A percentile compares a stretch with the other conserved stretches of the same genome.
Conservation (phyloP, 805 yeast species). For the Candida koratica region DNA sequence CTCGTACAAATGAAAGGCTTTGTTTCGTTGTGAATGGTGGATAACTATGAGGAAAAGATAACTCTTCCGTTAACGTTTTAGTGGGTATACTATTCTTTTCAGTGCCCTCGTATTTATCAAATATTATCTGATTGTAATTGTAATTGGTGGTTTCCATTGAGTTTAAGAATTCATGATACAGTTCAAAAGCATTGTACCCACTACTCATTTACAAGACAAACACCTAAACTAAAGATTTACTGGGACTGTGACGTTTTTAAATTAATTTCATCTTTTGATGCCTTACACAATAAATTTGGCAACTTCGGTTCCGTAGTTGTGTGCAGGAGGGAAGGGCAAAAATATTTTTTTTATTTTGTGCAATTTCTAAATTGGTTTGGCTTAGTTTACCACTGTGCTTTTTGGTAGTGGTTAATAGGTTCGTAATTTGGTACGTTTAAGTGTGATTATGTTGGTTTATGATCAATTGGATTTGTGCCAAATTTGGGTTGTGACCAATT, state of each 20-base stretch:
- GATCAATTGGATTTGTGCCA: too few species aligned
- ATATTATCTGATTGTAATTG: constrained; percentile 14
- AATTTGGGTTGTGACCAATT: too few species aligned
- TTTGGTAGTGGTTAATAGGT: too few species aligned
- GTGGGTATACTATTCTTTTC: constrained; percentile 3
- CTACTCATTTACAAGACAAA: constrained; percentile 1
- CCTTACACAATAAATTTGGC: constrained; percentile 1
- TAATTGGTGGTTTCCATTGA: constrained; percentile 21
- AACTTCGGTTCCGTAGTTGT: background rate
- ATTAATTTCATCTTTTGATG: constrained; percentile 3
- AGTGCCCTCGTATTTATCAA: constrained; percentile 6
- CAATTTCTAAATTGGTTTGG: too few species aligned
- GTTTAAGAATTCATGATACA: constrained; percentile 25
- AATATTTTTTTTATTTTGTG: constrained; percentile 4
- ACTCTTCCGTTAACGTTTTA: background rate
- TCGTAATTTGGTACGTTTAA: too few species aligned
- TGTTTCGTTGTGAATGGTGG: constrained; percentile 2
- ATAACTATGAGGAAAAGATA: constrained; percentile 4
- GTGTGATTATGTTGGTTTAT: too few species aligned
- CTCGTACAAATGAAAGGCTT: background rate
- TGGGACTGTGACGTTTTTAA: background rate
- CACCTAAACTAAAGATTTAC: background rate
- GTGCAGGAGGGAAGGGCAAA: constrained; percentile 6
- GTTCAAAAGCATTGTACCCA: constrained; percentile 17
- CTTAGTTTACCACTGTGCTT: too few species aligned